Base-by-base conservation (phyloP, 2,329 filamentous ascomycete genomes). In the Dryadomyces sulphureus region DNA sequence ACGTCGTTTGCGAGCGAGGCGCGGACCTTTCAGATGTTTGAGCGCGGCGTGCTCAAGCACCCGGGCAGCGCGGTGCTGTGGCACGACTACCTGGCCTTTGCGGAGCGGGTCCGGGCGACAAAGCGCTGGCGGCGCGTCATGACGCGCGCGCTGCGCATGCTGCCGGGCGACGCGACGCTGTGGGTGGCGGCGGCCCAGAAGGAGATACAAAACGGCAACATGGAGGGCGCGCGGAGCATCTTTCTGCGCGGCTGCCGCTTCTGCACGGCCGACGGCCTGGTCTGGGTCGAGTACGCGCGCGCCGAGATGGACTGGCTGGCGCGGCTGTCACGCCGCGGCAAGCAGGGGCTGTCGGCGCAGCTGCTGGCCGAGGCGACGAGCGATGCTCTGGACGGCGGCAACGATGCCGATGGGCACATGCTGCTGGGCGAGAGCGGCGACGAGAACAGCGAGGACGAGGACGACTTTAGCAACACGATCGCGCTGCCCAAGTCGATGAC, bases 171-270 rank as follows among this genome's bases (percentile, higher is more conserved):
- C 54, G 71, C 81, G 8, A 81, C 84, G 48, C 66, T 98, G 46
- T 98, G 92, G 92, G 73, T 92, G 52, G 79, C 89, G 44, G 90
- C 89, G 5, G 83, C 85, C 48, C 80, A 81, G 53, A 76, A 81
- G 42, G 74, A 90, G 43, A 87, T 93, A 36, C 71, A 72, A 17
- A 77, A 88, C 56, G 86, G 83, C 2, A 90, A 96, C 63, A 94
- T 96, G 77, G 81, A 79, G 21, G 80, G 81, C 39, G 88, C 90
- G 3, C 68, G 92, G 50, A 82, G 78, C 41, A 92, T 71, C 73
- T 98, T 88, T 75, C 93, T 79, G 70, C 73, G 90, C 50, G 92
- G 89, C 0, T 75, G 94, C 57, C 73, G 92, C 38, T 96, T 98
- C 62, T 95, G 89, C 66, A 86, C 81, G 44, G 75, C 69, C 42